Evolutionary conservation across 2,329 filamentous ascomycete species (phyloP).

Genomic region (Pyrenophora seminiperda): DNA sequence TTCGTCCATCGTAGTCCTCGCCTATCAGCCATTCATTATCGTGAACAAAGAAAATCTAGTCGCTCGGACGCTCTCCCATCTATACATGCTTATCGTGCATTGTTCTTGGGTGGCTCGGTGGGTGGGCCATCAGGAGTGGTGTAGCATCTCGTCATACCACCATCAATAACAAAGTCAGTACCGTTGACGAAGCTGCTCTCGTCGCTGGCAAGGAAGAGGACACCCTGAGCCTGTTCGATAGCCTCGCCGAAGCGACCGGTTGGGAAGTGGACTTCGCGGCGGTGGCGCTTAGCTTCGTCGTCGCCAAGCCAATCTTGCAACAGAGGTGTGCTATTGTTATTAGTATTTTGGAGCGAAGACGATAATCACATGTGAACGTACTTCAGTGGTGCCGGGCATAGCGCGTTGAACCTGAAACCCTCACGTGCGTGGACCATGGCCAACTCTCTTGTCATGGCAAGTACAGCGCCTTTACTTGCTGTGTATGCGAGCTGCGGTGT

Average conservation of each 20-base stretch:
- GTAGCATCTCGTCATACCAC: conserved; percentile 92
- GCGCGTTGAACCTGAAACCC: conserved; percentile 84
- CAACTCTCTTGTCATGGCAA: conserved; percentile 87
- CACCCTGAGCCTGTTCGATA: conserved; percentile 89
- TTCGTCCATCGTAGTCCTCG: neutral
- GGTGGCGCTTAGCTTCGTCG: conserved; percentile 77
- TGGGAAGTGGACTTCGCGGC: conserved; percentile 89
- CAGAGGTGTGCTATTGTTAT: conserved; percentile 69
- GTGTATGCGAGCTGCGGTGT: conserved; percentile 93
- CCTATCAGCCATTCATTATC: neutral
- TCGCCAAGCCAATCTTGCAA: conserved; percentile 94
- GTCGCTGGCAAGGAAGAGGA: conserved; percentile 84
- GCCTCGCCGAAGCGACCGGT: conserved; percentile 88
- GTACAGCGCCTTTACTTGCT: conserved; percentile 88
- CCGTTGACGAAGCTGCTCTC: conserved; percentile 91
- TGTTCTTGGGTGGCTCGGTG: conserved; percentile 59
- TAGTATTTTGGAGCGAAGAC: conserved; percentile 5
- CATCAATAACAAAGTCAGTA: conserved; percentile 92
- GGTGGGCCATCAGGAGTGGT: conserved; percentile 66
- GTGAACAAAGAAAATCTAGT: neutral
- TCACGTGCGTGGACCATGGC: conserved; percentile 92
- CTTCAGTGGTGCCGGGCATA: conserved; percentile 91
- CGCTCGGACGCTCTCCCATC: neutral
- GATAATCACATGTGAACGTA: conserved; percentile 40
- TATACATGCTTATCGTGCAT: conserved; percentile 31